Percentiles rank a stretch among this genome's conserved stretches.
Conservation (phyloP, 345 rosid genomes). For the Punica granatum region DNA sequence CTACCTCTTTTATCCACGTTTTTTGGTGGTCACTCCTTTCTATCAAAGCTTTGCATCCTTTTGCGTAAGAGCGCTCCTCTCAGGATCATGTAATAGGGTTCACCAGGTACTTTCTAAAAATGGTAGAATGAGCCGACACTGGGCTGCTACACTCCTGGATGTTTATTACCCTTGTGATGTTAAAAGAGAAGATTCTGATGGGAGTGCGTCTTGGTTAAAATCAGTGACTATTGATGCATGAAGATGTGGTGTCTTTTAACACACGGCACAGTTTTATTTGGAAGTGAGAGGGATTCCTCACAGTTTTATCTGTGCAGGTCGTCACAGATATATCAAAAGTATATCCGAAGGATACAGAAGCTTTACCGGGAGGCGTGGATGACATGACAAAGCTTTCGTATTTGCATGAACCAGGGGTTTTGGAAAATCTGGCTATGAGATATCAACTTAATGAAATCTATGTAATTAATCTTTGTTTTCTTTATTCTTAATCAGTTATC, state of each 20-base stretch:
- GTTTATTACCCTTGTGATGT: too few species aligned
- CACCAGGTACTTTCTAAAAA: too few species aligned
- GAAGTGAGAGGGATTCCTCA: neutral
- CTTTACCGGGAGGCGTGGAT: slow-evolving; percentile 82
- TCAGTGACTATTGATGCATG: too few species aligned
- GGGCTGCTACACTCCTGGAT: too few species aligned
- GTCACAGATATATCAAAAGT: slow-evolving; percentile 52
- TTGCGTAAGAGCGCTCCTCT: too few species aligned
- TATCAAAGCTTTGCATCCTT: too few species aligned
- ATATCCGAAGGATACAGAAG: slow-evolving; percentile 79
- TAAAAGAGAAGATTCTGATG: too few species aligned
- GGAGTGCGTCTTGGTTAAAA: too few species aligned
- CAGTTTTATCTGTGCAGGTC: slow-evolving; percentile 34
- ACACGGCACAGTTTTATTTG: neutral
- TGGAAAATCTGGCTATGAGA: slow-evolving; percentile 64
- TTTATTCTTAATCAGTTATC: neutral
- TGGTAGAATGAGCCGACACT: too few species aligned
- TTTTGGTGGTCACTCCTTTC: too few species aligned
- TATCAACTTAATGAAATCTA: slow-evolving; percentile 87
- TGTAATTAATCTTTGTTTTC: slow-evolving; percentile 35
- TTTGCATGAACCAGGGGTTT: slow-evolving; percentile 91
- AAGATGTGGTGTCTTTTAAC: neutral
- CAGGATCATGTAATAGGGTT: too few species aligned
- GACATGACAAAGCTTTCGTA: slow-evolving; percentile 94
- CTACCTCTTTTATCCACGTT: too few species aligned